phyloP scores from a whole-genome alignment of 1,284 basidiomycete genomes.

The Ceratobasidium sp. region DNA sequence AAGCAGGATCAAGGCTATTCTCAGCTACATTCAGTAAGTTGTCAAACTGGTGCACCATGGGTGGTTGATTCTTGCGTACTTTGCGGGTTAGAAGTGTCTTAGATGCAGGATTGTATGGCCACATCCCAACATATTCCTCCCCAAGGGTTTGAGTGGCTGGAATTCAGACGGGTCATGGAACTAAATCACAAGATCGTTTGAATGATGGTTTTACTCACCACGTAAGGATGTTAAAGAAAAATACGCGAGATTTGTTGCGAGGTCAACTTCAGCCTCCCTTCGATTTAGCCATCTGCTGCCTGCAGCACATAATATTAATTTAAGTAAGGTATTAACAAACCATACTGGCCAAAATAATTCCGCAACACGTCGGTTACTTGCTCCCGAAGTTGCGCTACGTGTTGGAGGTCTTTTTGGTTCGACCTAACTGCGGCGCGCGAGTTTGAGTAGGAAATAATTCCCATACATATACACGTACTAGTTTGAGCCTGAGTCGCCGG shows the following conservation, averaged over 20 bases:
- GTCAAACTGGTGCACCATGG: background rate
- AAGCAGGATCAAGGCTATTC: conserved; percentile 73
- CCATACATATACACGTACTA: conserved; percentile 65
- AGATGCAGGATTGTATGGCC: conserved; percentile 70
- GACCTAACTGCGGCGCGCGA: conserved; percentile 74
- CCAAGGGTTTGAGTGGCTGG: conserved; percentile 85
- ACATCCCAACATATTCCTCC: conserved; percentile 92
- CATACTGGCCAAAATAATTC: conserved; percentile 77
- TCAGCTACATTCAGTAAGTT: conserved; percentile 53
- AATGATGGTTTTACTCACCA: conserved; percentile 61
- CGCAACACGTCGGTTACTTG: conserved; percentile 81
- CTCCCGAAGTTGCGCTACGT: conserved; percentile 80
- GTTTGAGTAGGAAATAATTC: background rate
- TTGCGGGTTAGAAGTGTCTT: conserved; percentile 60
- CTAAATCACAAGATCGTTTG: conserved; percentile 37
- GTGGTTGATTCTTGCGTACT: conserved; percentile 42
- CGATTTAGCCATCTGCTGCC: conserved; percentile 89
- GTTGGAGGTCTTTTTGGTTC: conserved; percentile 86
- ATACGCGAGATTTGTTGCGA: conserved; percentile 78
- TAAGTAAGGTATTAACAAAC: background rate
- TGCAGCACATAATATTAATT: conserved; percentile 54
- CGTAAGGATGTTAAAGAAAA: conserved; percentile 82
- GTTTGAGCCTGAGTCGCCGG: conserved; percentile 87
- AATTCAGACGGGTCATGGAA: conserved; percentile 35
- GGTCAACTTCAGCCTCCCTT: conserved; percentile 84